Conservation (phyloP, 371 early-diverging fungal genomes). For the Parasitella parasitica region DNA sequence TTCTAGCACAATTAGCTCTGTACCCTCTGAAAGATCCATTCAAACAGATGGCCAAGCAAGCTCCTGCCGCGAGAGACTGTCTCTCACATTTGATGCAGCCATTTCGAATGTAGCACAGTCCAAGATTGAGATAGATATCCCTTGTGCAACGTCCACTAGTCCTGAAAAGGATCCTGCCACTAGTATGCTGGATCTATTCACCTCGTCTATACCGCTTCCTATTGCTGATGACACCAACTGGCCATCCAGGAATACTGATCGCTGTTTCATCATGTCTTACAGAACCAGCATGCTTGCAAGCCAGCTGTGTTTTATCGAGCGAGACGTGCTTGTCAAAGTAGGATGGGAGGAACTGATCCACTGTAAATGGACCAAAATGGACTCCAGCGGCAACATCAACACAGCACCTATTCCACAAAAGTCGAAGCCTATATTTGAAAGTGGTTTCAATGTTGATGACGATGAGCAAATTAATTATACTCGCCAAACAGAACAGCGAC, state of each 20-base stretch:
- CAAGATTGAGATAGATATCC: conserved; percentile 18
- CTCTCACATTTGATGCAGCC: conserved; percentile 5
- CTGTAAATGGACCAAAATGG: conserved; percentile 58
- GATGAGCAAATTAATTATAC: conserved; percentile 25
- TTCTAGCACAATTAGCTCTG: conserved; percentile 12
- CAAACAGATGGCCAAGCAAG: conserved; percentile 22
- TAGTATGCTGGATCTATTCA: neutral
- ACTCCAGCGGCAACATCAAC: conserved; percentile 18
- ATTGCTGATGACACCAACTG: neutral
- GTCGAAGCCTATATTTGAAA: neutral
- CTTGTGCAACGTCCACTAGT: neutral
- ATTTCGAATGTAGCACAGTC: neutral
- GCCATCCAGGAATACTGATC: neutral
- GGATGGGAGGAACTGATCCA: conserved; percentile 69
- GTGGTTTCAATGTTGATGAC: neutral
- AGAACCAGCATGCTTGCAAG: conserved; percentile 58
- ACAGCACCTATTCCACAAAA: neutral
- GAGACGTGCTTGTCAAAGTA: conserved; percentile 54
- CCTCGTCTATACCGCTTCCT: conserved; percentile 2
- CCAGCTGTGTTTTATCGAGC: conserved; percentile 65
- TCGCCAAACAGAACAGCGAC: conserved; percentile 9
- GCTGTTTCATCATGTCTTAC: conserved; percentile 51
- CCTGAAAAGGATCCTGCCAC: neutral
- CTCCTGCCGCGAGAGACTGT: conserved; percentile 9
- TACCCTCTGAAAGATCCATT: conserved; percentile 17